Percentiles rank a stretch among this genome's conserved stretches.
phyloP scores from a whole-genome alignment of 2,329 filamentous ascomycete genomes.

The Botrytis porri region DNA sequence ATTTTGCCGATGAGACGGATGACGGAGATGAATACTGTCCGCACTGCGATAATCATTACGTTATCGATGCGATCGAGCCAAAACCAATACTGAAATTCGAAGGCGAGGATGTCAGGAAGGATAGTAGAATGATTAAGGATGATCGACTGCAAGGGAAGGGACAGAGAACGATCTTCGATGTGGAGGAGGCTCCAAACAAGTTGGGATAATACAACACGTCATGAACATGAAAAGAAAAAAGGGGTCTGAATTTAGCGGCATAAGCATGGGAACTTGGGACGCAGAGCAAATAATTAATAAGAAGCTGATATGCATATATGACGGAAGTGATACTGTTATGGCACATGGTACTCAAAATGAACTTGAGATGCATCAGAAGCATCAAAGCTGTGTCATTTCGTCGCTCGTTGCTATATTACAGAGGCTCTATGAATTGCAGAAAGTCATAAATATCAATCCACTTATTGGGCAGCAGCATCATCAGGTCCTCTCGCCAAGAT shows the following conservation, averaged over 20 bases:
- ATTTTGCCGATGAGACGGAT: conserved; percentile 78
- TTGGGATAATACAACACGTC: conserved; percentile 56
- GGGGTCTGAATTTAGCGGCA: conserved; percentile 37
- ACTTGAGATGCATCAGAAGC: conserved; percentile 2
- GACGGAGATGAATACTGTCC: conserved; percentile 98
- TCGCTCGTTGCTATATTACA: conserved; percentile 40
- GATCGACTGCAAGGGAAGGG: conserved; percentile 64
- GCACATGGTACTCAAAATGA: not conserved
- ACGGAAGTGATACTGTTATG: not conserved
- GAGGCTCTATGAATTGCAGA: conserved; percentile 32
- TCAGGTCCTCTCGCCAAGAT: conserved; percentile 65
- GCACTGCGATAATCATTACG: conserved; percentile 98
- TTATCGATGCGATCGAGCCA: conserved; percentile 82
- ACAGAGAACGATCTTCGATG: conserved; percentile 69
- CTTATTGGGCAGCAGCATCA: conserved; percentile 34
- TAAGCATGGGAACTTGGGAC: conserved; percentile 9
- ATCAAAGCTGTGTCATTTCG: conserved; percentile 23
- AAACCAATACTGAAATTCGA: conserved; percentile 83
- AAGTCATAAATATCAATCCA: conserved; percentile 23
- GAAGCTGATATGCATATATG: conserved; percentile 12
- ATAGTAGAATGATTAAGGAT: conserved; percentile 90
- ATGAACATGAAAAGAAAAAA: not conserved
- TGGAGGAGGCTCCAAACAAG: conserved; percentile 70
- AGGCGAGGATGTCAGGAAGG: conserved; percentile 82
- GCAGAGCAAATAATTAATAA: not conserved